Base-by-base conservation (phyloP, 2,329 filamentous ascomycete species). In the Beauveria caledonica region DNA sequence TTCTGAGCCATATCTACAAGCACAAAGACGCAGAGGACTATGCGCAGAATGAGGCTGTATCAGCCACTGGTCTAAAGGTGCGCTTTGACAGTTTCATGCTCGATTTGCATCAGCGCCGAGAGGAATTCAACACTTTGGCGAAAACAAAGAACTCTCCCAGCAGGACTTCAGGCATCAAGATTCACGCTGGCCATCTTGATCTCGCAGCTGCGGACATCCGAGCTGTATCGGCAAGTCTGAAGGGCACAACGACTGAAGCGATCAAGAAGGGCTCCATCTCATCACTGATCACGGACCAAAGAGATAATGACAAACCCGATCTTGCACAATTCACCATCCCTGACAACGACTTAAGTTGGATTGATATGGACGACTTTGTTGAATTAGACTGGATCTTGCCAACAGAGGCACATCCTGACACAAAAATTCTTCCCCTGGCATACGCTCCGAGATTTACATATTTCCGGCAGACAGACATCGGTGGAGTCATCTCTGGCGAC, bases 361-460 rank as follows among this genome's bases (percentile, higher is more conserved):
- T 99, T 64, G 94, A 99, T 69, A 97, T 99, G 92, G 94, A 99
- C 70, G 94, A 99, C 71, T 99, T 99, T 73, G 92, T 99, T 33
- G 94, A 99, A 72, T 78, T 99, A 23, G 95, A 97, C 71, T 97
- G 93, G 93, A 92, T 96, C 58, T 76, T 97, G 25, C 93, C 93
- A 0, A 88, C 90, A 15, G 90, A 96, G 69, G 85, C 88, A 36
- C 95, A 96, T 65, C 92, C 93, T 0, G 88, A 95, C 66, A 97
- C 93, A 0, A 92, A 94, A 72, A 99, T 99, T 50, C 75, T 99
- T 58, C 95, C 95, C 0, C 81, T 99, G 9, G 92, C 90, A 0
- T 97, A 87, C 68, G 90, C 93, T 21, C 95, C 94, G n/a, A 85
- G 94, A 1, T 89, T 99, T 68, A 97, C 94, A 0, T 99, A 99